Percentiles rank a stretch among this genome's conserved stretches.
phyloP scores from a whole-genome alignment of 345 rosid species.

The Dipteronia dyeriana region DNA sequence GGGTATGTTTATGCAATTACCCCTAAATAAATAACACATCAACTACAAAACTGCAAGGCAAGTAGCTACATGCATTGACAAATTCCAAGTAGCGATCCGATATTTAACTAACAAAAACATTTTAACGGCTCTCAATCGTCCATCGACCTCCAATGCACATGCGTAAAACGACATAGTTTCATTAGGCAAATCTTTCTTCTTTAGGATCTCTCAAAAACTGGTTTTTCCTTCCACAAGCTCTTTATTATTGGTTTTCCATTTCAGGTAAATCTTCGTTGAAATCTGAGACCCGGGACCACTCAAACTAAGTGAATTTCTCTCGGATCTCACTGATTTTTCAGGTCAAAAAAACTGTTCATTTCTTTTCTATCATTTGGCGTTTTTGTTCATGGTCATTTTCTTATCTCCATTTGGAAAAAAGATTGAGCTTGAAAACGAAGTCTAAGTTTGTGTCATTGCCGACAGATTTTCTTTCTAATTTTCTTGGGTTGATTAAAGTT shows the following conservation, averaged over 20 bases:
- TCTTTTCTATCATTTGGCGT: neutral
- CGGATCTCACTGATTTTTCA: neutral
- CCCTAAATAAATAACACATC: neutral
- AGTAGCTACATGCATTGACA: neutral
- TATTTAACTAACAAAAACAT: neutral
- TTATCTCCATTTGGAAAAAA: neutral
- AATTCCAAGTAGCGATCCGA: slow-evolving; percentile 4
- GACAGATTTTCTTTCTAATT: neutral
- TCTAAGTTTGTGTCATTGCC: neutral
- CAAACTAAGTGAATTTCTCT: neutral
- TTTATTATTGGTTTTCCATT: neutral
- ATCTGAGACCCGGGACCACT: neutral
- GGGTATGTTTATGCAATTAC: too few species aligned
- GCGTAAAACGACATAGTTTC: neutral
- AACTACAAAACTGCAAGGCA: neutral
- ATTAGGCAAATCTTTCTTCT: neutral
- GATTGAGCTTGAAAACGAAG: neutral
- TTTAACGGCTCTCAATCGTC: neutral
- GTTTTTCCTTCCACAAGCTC: neutral
- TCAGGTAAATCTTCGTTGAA: neutral
- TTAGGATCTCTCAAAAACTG: neutral
- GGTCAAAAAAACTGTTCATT: neutral
- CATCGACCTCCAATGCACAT: neutral
- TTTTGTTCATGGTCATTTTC: neutral
- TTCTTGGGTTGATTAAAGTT: neutral